Evolutionary conservation across 2,329 filamentous ascomycete genomes (phyloP), one percentile per base, ranked within the genome.

Genomic region (Neofusicoccum ribis): DNA sequence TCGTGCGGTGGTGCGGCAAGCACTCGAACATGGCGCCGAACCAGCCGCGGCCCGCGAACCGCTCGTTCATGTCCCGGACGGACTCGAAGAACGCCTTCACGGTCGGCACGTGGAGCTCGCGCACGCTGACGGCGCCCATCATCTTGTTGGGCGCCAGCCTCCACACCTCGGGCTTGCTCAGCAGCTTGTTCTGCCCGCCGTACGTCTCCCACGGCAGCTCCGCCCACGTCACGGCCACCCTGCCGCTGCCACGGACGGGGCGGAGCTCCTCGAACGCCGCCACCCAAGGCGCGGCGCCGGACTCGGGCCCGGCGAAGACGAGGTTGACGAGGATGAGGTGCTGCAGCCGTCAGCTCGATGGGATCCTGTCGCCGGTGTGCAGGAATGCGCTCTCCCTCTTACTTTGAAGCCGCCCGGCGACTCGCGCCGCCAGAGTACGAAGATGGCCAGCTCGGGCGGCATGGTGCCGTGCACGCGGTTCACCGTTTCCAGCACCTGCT

Each of bases 11-110:
- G 20, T 59, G 54, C 15, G 54, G 39, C 14, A 59, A 17, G 23
- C 54, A 59, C 54, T 59, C 54, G 34, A 59, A 59, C 41, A 59
- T 59, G 27, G 54, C 59, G 12, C 59, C 59, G 20, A 63, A 63
- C 59, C 44, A 63, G 3, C 59, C 59, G 5, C 20, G 15, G 8
- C 59, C 59, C 3, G 34, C 59, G 23, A 43, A 63, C 15, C 37
- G 36, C 37, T 63, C 59, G n/a, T 63, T 50, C 59, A 63, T 63
- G 20, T 39, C 44, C 23, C 39, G 43, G 27, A 63, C 59, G 34
- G 39, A 47, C 47, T 63, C 59, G 44, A 63, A 63, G 47, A 63
- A 63, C 6, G 59, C 59, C 46, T 49, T 47, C n/a, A 31, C 50
- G 8, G 44, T 63, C n/a, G 43, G 36, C 3, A 63, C 11, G 37